phyloP scores from a whole-genome alignment of 106 monocot species.

The Gastrodia elata region DNA sequence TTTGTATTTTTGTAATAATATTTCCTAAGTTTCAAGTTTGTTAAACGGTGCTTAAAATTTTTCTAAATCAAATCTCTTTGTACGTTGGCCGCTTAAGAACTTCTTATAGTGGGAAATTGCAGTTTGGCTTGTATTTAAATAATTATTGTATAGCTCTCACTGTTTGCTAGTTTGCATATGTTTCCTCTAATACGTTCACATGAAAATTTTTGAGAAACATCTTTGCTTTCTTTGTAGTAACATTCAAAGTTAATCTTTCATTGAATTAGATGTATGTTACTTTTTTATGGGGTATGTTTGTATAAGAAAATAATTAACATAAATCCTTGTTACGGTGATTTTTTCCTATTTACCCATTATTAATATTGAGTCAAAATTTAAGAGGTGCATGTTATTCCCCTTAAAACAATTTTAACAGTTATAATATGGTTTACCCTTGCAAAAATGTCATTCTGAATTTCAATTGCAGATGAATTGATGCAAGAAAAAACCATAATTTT shows the following conservation, averaged over 20 bases:
- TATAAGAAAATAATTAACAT: not conserved
- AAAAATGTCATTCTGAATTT: not conserved
- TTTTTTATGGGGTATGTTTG: not conserved
- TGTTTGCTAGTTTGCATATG: too few relatives aligned
- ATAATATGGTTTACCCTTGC: not conserved
- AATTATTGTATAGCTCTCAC: too few relatives aligned
- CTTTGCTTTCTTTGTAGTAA: too few relatives aligned
- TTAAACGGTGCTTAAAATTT: not conserved
- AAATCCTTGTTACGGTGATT: too few relatives aligned
- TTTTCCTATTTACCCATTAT: not conserved
- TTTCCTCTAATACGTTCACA: too few relatives aligned
- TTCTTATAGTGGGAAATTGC: not conserved
- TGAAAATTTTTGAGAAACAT: too few relatives aligned
- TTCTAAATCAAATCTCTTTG: not conserved
- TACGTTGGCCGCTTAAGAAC: not conserved
- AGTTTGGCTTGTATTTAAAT: not conserved
- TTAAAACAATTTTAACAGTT: not conserved
- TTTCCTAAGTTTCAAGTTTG: not conserved
- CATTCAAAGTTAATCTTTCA: too few relatives aligned
- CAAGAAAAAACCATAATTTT: not conserved
- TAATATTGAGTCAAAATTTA: not conserved
- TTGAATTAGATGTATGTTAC: too few relatives aligned
- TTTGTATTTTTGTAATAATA: not conserved
- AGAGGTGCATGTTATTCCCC: not conserved
- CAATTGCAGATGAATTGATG: not conserved